Evolutionary conservation across 2,329 filamentous ascomycete species (phyloP).

Genomic region (Colletotrichum filicis): DNA sequence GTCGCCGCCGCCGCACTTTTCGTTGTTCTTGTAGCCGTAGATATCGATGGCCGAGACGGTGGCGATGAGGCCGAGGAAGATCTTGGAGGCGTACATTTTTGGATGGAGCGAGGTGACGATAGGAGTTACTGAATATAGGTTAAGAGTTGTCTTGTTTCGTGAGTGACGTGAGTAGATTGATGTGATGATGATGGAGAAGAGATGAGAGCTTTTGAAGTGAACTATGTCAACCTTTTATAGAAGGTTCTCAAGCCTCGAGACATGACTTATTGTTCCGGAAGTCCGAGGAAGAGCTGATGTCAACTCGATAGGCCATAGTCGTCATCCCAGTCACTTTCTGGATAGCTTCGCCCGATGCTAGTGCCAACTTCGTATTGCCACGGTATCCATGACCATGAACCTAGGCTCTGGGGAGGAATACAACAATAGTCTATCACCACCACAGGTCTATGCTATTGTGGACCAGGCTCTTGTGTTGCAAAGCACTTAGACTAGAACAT

Average conservation of each 20-base stretch:
- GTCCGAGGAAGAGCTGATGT: neutral
- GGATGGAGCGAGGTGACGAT: too few species aligned
- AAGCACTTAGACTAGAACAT: neutral
- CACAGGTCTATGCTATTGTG: neutral
- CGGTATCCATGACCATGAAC: neutral
- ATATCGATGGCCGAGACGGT: neutral
- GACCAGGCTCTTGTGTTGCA: neutral
- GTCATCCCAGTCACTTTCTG: neutral
- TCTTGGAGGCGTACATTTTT: neutral
- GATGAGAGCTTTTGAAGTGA: neutral
- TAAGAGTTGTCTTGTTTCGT: neutral
- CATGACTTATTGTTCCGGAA: neutral
- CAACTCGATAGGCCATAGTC: neutral
- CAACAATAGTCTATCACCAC: neutral
- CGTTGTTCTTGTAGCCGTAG: neutral
- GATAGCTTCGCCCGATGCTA: neutral
- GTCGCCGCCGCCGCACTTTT: neutral
- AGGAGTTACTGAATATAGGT: too few species aligned
- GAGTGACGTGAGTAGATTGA: neutral
- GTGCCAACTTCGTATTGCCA: neutral
- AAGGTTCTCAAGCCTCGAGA: neutral
- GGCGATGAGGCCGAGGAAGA: neutral
- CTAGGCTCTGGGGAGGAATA: neutral
- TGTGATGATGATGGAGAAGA: neutral
- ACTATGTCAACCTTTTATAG: neutral